Percentiles rank a stretch among this genome's conserved stretches.
These are phyloP conservation scores for Claviceps pazoutovae DNA, from an alignment of 2,329 filamentous ascomycete species.

Conservation along the genomic window DNA sequence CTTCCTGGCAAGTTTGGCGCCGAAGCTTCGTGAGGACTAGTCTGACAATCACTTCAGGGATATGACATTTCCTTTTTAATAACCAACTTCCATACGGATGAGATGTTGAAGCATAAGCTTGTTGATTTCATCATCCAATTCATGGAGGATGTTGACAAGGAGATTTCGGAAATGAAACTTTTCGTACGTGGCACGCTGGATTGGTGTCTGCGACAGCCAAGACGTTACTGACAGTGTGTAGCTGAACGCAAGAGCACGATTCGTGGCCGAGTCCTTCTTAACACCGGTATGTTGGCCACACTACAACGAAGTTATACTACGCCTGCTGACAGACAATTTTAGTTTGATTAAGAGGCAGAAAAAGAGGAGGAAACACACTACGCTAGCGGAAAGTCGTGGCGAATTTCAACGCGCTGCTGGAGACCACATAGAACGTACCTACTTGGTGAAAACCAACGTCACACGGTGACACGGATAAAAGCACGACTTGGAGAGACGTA, in stretches of 20 bases:
- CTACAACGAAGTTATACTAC: background rate
- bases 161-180: conserved; percentile 99
- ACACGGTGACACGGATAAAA: background rate
- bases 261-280: conserved; percentile 95
- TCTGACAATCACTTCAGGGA: conserved; percentile 39
- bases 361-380: background rate
- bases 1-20: background rate
- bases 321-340: conserved; percentile 1
- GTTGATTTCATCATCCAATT: conserved; percentile 99
- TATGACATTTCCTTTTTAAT: conserved; percentile 99
- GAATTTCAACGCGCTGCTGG: background rate
- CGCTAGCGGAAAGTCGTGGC: background rate
- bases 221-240: conserved; percentile 23
- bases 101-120: conserved; percentile 97
- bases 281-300: conserved; percentile 51
- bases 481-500: background rate
- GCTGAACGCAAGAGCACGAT: conserved; percentile 93
- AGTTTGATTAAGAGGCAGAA: conserved; percentile 19
- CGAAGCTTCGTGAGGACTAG: no score
- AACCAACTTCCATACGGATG: conserved; percentile 96
- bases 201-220: background rate
- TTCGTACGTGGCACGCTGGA: conserved; percentile 53
- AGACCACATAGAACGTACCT: background rate
- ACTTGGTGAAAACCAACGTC: background rate
- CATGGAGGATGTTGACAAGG: conserved; percentile 99